Conservation (phyloP, 768 basidiomycete species). For the Galerina sulciceps region DNA sequence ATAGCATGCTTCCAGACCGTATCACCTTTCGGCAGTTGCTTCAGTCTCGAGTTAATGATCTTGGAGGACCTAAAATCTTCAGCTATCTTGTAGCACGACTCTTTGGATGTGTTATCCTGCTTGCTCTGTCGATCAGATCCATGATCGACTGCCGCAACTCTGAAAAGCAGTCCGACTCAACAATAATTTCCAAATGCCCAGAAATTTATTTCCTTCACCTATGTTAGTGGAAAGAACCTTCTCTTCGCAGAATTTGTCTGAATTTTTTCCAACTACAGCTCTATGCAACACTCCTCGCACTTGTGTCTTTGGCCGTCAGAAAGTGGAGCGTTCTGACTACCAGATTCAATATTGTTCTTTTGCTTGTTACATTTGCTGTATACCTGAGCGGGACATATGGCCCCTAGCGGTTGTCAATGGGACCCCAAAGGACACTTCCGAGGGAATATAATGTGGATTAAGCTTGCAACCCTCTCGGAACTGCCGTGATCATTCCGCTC, state of each 20-base stretch:
- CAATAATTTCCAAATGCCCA: constrained; percentile 6
- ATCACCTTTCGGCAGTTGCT: neutral
- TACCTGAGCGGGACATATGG: constrained; percentile 58
- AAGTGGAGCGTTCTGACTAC: constrained; percentile 30
- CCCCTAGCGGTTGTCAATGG: constrained; percentile 54
- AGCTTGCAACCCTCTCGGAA: constrained; percentile 46
- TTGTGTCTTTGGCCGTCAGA: constrained; percentile 37
- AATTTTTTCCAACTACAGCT: constrained; percentile 26
- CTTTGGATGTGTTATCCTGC: constrained; percentile 13
- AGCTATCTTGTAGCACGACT: constrained; percentile 5
- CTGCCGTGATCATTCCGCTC: constrained; percentile 53
- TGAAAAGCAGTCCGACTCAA: neutral
- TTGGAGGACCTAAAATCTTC: neutral
- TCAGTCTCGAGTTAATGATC: neutral
- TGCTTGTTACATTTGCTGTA: constrained; percentile 38
- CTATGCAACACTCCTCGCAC: constrained; percentile 44
- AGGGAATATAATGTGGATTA: constrained; percentile 53
- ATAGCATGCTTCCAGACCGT: too few relatives aligned
- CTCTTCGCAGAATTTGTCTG: neutral
- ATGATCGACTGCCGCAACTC: neutral
- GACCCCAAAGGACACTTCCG: constrained; percentile 43
- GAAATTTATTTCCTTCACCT: constrained; percentile 14
- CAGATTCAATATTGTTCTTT: constrained; percentile 26
- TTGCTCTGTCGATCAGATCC: constrained; percentile 9
- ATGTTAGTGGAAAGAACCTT: constrained; percentile 4